Evolutionary conservation across 306 rosid species (phyloP), one percentile per base, ranked within the genome.

Genomic region (Fragaria nilgerrensis): DNA sequence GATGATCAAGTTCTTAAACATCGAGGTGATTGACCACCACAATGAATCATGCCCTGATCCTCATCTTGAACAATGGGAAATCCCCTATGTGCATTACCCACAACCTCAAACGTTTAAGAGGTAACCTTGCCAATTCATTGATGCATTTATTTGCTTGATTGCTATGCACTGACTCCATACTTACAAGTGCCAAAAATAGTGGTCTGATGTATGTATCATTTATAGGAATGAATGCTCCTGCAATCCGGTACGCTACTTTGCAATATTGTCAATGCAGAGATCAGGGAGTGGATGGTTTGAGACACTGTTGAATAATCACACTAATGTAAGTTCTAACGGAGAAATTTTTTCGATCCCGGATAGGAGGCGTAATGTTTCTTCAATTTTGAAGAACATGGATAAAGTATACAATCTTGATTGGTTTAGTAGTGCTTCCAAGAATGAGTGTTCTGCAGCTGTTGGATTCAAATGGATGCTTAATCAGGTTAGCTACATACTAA

Each of bases 11-110:
- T 79, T 85, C 9, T 34, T 81, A 20, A 80, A 61, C 74, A 27
- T 74, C 50, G 47, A 68, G 67, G 81, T 74, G 72, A 71, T 75
- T 66, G 75, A 78, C 27, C 80, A 49, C 5, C 48, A 64, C 22
- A 74, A 43, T 20, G 56, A 71, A 39, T 79, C 85, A 25, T 88
- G 93, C 81, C 69, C 5, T n/a, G 76, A 75, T 82, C 43, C 86
- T 8, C 12, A 11, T 41, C 77, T 80, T 15, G 67, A 84, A 58
- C 73, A 73, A 72, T 82, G 70, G 45, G 92, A 86, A 85, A 17
- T 85, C 25, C 85, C 86, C 8, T 88, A 80, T 53, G 81, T 88
- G 80, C 91, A 91, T 71, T 91, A 82, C 73, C 96, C 93, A 70
- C 25, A 84, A 64, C 96, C 96, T 56, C 69, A 63, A 56, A 85